Conservation (phyloP, 2,329 filamentous ascomycete genomes). For the Colletotrichum sp. region DNA sequence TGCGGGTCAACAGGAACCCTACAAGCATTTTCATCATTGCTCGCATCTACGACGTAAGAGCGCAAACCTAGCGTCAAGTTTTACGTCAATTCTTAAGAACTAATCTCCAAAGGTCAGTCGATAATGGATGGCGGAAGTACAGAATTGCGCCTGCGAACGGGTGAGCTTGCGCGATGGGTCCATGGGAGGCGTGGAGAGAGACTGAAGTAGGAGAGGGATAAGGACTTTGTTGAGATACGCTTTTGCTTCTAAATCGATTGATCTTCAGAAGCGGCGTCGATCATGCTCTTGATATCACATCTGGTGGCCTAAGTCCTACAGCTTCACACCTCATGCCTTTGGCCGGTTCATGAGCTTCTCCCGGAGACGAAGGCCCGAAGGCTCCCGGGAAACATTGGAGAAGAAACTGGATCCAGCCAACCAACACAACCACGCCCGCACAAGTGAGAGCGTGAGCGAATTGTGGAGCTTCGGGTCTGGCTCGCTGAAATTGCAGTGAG, state of each 20-base stretch:
- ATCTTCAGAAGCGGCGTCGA: too few relatives aligned
- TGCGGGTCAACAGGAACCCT: too few relatives aligned
- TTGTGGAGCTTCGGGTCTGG: not conserved
- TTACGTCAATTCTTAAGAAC: fast-evolving
- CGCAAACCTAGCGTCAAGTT: too few relatives aligned
- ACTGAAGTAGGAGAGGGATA: too few relatives aligned
- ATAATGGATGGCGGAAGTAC: too few relatives aligned
- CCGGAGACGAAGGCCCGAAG: not conserved
- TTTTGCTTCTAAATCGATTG: too few relatives aligned
- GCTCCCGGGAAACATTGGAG: not conserved
- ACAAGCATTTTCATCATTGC: too few relatives aligned
- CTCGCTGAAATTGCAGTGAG: not conserved
- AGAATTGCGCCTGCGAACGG: not conserved
- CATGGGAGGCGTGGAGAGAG: too few relatives aligned
- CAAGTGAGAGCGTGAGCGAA: not conserved
- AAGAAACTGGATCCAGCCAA: not conserved
- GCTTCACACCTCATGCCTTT: not conserved
- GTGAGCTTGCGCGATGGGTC: not conserved
- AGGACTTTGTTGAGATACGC: too few relatives aligned
- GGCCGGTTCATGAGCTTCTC: not conserved
- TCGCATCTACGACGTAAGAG: too few relatives aligned
- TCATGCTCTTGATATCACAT: not conserved
- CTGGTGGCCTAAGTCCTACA: not conserved
- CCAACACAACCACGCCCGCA: not conserved
- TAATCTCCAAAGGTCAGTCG: not conserved